A percentile compares a stretch with the other conserved stretches of the same genome.
These are phyloP conservation scores for Fraxinus americana DNA, from an alignment of 257 asterid genomes.

Conservation along the genomic window DNA sequence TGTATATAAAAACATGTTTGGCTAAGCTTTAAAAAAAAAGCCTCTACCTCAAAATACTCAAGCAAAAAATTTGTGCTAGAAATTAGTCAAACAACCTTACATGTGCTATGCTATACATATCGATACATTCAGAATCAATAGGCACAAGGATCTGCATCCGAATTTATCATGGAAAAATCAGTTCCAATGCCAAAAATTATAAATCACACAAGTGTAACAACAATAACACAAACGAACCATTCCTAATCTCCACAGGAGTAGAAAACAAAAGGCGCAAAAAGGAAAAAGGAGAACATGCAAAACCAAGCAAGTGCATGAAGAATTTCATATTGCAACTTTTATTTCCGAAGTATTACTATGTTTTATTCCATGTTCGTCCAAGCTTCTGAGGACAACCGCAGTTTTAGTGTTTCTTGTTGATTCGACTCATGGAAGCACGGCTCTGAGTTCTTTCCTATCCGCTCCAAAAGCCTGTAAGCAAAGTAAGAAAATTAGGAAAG, in stretches of 20 bases:
- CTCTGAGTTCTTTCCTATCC: slow-evolving; percentile 79
- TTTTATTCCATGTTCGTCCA: neutral
- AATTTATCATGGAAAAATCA: neutral
- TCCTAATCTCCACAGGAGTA: neutral
- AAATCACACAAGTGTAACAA: neutral
- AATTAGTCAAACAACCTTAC: too few species aligned
- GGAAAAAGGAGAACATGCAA: neutral
- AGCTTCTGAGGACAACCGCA: neutral
- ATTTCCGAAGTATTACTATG: neutral
- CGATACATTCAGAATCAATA: neutral
- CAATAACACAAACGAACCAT: neutral
- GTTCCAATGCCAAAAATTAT: neutral
- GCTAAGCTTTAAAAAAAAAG: too few species aligned
- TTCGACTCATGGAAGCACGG: slow-evolving; percentile 67
- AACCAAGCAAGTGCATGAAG: neutral
- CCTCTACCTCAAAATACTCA: too few species aligned
- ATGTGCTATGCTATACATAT: too few species aligned
- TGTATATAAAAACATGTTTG: too few species aligned
- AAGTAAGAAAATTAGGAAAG: neutral
- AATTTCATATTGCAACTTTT: neutral
- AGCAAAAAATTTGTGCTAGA: too few species aligned
- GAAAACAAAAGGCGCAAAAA: neutral
- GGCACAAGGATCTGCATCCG: neutral
- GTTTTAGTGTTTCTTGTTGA: neutral
- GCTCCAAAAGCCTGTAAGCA: slow-evolving; percentile 77